These are phyloP conservation scores for Candida maesae DNA, from an alignment of 805 yeast species.

Conservation along the genomic window DNA sequence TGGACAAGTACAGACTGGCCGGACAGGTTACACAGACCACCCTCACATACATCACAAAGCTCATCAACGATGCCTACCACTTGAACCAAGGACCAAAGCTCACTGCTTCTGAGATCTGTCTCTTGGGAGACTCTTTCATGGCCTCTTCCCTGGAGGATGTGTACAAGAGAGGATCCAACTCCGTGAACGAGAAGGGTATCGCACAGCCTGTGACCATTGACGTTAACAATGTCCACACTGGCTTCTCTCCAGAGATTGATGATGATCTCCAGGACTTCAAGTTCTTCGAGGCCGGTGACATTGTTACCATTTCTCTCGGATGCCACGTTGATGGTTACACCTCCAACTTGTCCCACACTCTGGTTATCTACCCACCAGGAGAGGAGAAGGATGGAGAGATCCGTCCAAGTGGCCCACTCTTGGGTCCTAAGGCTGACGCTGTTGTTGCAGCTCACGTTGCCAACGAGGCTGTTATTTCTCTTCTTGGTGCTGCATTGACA, in stretches of 20 bases:
- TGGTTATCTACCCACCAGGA: constrained; percentile 76
- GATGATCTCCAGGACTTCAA: constrained; percentile 40
- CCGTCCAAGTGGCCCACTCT: constrained; percentile 69
- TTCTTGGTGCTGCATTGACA: constrained; percentile 66
- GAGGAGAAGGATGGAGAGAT: constrained; percentile 32
- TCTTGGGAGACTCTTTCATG: constrained; percentile 76
- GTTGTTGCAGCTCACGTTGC: constrained; percentile 87
- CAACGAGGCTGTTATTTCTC: constrained; percentile 74
- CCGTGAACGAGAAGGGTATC: constrained; percentile 83
- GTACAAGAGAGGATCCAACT: constrained; percentile 48
- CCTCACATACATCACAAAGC: constrained; percentile 56
- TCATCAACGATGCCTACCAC: constrained; percentile 75
- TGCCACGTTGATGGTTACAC: constrained; percentile 96
- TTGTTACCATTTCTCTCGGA: constrained; percentile 81
- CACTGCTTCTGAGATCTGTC: constrained; percentile 67
- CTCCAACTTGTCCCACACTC: constrained; percentile 78
- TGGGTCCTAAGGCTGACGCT: constrained; percentile 87
- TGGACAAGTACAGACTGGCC: constrained; percentile 83
- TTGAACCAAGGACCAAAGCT: constrained; percentile 36
- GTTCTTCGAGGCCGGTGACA: constrained; percentile 68
- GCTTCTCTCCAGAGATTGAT: constrained; percentile 85
- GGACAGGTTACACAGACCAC: constrained; percentile 88
- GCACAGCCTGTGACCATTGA: constrained; percentile 89
- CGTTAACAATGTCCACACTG: constrained; percentile 70
- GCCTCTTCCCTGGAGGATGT: constrained; percentile 52